Evolutionary conservation across 139 green algal genomes (phyloP), one percentile per base, ranked within the genome.

Genomic region (Gonium pectorale): DNA sequence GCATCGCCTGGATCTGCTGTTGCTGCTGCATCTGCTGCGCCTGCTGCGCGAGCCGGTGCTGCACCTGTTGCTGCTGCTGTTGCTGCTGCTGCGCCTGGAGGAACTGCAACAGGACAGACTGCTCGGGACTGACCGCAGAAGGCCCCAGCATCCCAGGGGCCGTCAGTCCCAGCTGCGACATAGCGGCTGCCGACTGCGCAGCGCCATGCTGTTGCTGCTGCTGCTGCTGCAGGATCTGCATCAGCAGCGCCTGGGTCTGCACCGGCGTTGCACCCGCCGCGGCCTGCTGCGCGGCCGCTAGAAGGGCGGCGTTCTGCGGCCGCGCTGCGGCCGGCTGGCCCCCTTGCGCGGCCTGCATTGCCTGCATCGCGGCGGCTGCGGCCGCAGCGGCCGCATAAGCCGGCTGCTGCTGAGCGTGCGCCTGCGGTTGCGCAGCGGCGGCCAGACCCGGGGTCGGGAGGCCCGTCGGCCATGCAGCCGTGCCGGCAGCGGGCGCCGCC

Each of bases 41-140:
- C 27, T 68, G 54, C 73, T 70, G 59, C 27, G 37, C 6, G 29
- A 7, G 54, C 54, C 19, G 54, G 54, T 41, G 31, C 63, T 44
- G 63, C 60, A 41, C n/a, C 60, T 67, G 74, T 17, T 54, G 54
- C 17, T 43, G 31, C 46, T 71, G 64, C 35, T 24, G 13, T n/a
- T 71, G 64, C 35, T 49, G 37, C 64, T 71, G 64, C 64, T 71
- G 64, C 9, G 46, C 46, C 38, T 79, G 70, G 4, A 79, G n/a
- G 7, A 66, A 5, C 44, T 64, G 70, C 43, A 79, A n/a, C n/a
- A 79, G 15, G 31, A 22, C 21, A 29, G n/a, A 15, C 13, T 54
- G 13, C 46, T 54, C 13, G 15, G 46, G 13, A 15, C 46, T 54
- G 46, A 15, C 46, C n/a, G n/a, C n/a, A n/a, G n/a, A n/a, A n/a